Percentiles rank a stretch among this genome's conserved stretches.
These are phyloP conservation scores for Gyromitra esculenta DNA, from an alignment of 2,329 filamentous ascomycete genomes.

Conservation along the genomic window DNA sequence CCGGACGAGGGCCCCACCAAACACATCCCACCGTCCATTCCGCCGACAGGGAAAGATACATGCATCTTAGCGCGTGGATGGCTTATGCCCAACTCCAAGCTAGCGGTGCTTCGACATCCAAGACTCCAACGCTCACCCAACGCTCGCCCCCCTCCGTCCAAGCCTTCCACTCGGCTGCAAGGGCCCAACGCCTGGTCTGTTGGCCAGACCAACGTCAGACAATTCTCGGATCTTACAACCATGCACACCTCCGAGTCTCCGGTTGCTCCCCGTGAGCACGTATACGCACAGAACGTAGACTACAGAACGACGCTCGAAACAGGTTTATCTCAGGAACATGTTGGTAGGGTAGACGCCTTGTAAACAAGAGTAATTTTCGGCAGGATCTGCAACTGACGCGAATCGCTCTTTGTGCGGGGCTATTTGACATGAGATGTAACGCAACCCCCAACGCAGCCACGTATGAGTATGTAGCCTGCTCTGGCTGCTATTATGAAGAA, in stretches of 20 bases:
- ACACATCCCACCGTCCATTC: constrained; percentile 35
- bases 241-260: constrained; percentile 7
- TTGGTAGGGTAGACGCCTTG: not conserved
- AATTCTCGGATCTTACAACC: constrained; percentile 37
- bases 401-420: constrained; percentile 26
- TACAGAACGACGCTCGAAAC: constrained; percentile 30
- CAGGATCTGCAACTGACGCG: constrained; percentile 33
- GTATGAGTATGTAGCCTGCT: constrained; percentile 27
- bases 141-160: constrained; percentile 5
- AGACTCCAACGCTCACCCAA: constrained; percentile 21
- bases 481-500: constrained; percentile 13
- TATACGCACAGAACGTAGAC: constrained; percentile 34
- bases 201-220: constrained; percentile 43
- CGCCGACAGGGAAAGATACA: constrained; percentile 19
- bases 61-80: constrained; percentile 20
- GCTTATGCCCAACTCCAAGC: constrained; percentile 26
- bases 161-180: constrained; percentile 39
- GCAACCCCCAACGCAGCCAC: constrained; percentile 33
- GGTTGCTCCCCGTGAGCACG: constrained; percentile 2
- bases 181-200: constrained; percentile 46
- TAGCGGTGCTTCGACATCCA: constrained; percentile 25
- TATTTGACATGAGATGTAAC: constrained; percentile 44
- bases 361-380: constrained; percentile 23
- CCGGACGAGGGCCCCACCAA: constrained; percentile 37
- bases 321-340: constrained; percentile 39